A percentile compares a stretch with the other conserved stretches of the same genome.
These are phyloP conservation scores for Collybia sordida DNA, from an alignment of 768 basidiomycete species.

Conservation along the genomic window DNA sequence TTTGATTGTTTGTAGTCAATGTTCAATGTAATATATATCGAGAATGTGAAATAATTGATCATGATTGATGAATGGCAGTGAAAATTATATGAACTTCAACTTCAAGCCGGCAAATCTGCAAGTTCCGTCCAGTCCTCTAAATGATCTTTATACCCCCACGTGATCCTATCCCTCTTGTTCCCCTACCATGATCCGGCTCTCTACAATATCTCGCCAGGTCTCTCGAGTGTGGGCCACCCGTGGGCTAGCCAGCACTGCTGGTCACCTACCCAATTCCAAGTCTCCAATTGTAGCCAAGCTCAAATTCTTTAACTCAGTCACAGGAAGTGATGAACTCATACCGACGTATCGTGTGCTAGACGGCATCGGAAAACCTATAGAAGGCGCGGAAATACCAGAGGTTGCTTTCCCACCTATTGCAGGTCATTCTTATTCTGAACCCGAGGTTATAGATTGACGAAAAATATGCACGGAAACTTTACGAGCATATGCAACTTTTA, in stretches of 20 bases:
- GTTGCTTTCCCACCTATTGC: constrained; percentile 34
- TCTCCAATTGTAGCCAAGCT: constrained; percentile 71
- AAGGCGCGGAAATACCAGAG: constrained; percentile 75
- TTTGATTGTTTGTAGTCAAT: too few relatives aligned
- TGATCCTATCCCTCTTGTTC: constrained; percentile 15
- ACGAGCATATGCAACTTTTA: constrained; percentile 76
- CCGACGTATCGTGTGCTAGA: constrained; percentile 88
- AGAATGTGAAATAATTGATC: neutral
- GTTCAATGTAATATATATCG: too few relatives aligned
- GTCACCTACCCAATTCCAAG: constrained; percentile 38
- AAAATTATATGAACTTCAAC: neutral
- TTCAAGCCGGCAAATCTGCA: neutral
- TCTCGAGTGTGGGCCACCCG: constrained; percentile 15
- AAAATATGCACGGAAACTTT: constrained; percentile 67
- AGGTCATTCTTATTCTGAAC: neutral
- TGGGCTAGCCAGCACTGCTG: constrained; percentile 17
- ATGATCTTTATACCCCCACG: constrained; percentile 9
- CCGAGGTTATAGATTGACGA: constrained; percentile 55
- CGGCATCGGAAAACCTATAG: constrained; percentile 69
- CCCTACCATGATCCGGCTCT: constrained; percentile 25
- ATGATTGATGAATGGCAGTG: neutral
- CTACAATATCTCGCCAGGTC: constrained; percentile 18
- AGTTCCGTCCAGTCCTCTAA: constrained; percentile 5
- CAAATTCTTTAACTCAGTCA: constrained; percentile 80
- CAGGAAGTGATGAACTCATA: constrained; percentile 58